Conservation (phyloP, 2,329 filamentous ascomycete species). For the Botryotinia narcissicola region DNA sequence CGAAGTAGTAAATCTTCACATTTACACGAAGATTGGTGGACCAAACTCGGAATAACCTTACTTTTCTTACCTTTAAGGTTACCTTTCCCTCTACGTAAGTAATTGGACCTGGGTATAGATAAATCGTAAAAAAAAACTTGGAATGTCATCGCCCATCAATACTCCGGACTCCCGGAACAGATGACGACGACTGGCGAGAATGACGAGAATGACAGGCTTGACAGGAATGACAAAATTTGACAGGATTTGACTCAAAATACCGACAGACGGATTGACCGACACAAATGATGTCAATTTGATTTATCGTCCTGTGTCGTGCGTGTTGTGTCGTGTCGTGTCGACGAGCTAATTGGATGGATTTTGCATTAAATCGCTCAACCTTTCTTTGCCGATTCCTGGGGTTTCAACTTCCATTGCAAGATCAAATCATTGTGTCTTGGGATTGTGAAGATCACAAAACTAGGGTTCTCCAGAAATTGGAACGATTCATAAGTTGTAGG, state of each 20-base stretch:
- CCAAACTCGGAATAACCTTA: background rate
- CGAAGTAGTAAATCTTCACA: background rate
- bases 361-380: background rate
- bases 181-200: background rate
- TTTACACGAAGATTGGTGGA: background rate
- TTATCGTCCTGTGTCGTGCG: background rate
- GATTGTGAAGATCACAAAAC: background rate
- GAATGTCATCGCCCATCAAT: background rate
- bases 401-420: background rate
- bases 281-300: constrained; percentile 1
- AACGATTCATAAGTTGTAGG: background rate
- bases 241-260: background rate
- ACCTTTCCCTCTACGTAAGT: background rate
- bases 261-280: background rate
- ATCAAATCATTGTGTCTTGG: background rate
- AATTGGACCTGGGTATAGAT: background rate
- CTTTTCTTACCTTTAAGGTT: background rate
- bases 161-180: background rate
- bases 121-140: background rate
- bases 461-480: background rate
- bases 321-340: background rate
- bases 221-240: background rate
- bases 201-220: background rate
- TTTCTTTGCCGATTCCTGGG: background rate
- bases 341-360: background rate